phyloP scores from a whole-genome alignment of 2,329 filamentous ascomycete genomes.

The Fusarium pilosicola region DNA sequence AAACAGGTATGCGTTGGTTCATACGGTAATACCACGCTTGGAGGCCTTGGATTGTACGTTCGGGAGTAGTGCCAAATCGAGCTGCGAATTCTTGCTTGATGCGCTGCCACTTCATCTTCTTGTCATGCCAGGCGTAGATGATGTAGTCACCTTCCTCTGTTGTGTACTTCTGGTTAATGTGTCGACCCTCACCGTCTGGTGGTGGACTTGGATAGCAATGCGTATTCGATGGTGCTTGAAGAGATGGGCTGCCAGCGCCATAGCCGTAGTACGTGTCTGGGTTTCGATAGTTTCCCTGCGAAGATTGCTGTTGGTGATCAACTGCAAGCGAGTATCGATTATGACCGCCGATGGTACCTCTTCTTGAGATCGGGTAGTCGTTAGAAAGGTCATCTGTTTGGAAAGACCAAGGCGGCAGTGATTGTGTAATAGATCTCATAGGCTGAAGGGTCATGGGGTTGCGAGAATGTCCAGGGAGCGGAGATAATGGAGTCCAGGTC shows the following conservation, averaged over 20 bases:
- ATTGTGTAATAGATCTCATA: conserved; percentile 15
- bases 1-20: conserved; percentile 54
- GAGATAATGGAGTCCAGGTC: conserved; percentile 44
- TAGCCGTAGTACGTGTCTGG: conserved; percentile 40
- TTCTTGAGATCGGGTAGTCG: conserved; percentile 19
- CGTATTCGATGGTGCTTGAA: conserved; percentile 35
- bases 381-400: conserved; percentile 15
- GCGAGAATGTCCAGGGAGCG: conserved; percentile 40
- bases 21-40: conserved; percentile 58
- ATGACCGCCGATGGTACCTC: conserved; percentile 26
- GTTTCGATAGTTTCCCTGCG: conserved; percentile 32
- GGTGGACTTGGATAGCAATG: conserved; percentile 51
- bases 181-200: conserved; percentile 50
- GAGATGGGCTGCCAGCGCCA: conserved; percentile 36
- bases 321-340: conserved; percentile 31
- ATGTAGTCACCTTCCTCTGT: conserved; percentile 57
- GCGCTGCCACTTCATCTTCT: conserved; percentile 55
- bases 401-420: conserved; percentile 29
- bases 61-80: conserved; percentile 51
- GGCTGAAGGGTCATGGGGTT: conserved; percentile 41
- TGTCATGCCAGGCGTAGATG: conserved; percentile 57
- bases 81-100: conserved; percentile 53
- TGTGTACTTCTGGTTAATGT: conserved; percentile 58
- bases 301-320: conserved; percentile 31
- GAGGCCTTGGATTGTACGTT: conserved; percentile 53